These are phyloP conservation scores for Polyplosphaeria fusca DNA, from an alignment of 495 filamentous ascomycete genomes.

Conservation along the genomic window DNA sequence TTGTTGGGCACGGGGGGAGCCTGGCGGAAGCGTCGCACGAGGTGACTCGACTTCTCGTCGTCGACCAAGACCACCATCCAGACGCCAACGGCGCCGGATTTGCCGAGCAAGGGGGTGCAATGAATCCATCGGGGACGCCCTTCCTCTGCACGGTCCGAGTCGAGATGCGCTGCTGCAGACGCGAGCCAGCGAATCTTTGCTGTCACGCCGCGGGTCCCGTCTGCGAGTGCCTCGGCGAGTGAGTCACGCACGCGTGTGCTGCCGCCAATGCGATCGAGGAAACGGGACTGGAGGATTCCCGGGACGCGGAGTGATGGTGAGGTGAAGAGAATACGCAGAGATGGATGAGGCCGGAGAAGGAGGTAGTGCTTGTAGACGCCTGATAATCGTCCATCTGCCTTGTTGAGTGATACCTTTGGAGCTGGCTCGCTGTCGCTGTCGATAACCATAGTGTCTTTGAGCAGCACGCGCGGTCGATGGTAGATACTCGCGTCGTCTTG, in stretches of 20 bases:
- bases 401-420: slow-evolving; percentile 9
- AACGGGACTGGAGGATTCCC: slow-evolving; percentile 61
- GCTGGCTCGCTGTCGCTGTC: slow-evolving; percentile 21
- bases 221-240: slow-evolving; percentile 52
- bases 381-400: slow-evolving; percentile 36
- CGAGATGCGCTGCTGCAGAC: slow-evolving; percentile 38
- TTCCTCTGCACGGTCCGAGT: slow-evolving; percentile 42
- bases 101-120: slow-evolving; percentile 60
- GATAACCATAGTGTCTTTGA: slow-evolving; percentile 30
- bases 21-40: slow-evolving; percentile 11
- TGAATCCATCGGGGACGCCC: slow-evolving; percentile 60
- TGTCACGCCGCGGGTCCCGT: slow-evolving; percentile 54
- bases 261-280: slow-evolving; percentile 60
- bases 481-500: slow-evolving; percentile 41
- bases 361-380: slow-evolving; percentile 57
- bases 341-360: slow-evolving; percentile 59
- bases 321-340: slow-evolving; percentile 62
- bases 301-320: slow-evolving; percentile 63
- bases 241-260: slow-evolving; percentile 50
- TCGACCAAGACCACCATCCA: slow-evolving; percentile 68
- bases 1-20: slow-evolving; percentile 10
- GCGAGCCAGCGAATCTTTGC: slow-evolving; percentile 58
- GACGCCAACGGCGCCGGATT: slow-evolving; percentile 57
- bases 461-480: slow-evolving; percentile 42
- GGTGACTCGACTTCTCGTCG: slow-evolving; percentile 38